These are phyloP conservation scores for Annulohypoxylon nitens DNA, from an alignment of 495 filamentous ascomycete genomes.

Conservation along the genomic window DNA sequence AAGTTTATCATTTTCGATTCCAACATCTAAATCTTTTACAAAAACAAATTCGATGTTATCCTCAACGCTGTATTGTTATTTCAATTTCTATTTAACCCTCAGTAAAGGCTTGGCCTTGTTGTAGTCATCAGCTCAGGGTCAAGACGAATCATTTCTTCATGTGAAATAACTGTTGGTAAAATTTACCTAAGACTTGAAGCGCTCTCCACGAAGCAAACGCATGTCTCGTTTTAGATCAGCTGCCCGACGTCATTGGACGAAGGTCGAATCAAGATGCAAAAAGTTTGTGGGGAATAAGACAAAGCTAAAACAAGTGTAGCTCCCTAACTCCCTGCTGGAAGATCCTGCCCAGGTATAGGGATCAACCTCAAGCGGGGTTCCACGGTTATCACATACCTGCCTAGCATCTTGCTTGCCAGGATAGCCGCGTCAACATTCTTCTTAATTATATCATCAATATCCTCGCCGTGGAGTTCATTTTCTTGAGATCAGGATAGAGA, in stretches of 20 bases:
- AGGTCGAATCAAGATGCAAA: conserved; percentile 25
- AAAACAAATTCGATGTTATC: too few relatives aligned
- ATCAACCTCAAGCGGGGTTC: conserved; percentile 38
- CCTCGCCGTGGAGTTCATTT: not conserved
- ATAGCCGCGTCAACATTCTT: not conserved
- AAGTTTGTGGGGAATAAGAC: conserved; percentile 26
- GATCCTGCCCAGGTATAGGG: not conserved
- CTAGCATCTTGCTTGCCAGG: conserved; percentile 1
- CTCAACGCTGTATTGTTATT: too few relatives aligned
- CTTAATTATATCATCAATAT: not conserved
- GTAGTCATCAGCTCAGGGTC: too few relatives aligned
- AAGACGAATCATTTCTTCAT: too few relatives aligned
- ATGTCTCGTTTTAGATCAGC: conserved; percentile 40
- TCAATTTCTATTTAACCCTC: too few relatives aligned
- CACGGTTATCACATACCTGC: conserved; percentile 10
- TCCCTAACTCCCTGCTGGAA: conserved; percentile 21
- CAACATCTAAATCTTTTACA: not conserved
- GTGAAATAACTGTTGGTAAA: too few relatives aligned
- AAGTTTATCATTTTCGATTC: not conserved
- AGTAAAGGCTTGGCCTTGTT: too few relatives aligned
- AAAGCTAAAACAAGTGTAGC: conserved; percentile 34
- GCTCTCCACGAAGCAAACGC: conserved; percentile 24
- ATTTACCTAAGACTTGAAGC: not conserved
- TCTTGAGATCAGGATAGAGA: not conserved
- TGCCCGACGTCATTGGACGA: conserved; percentile 39